A percentile compares a stretch with the other conserved stretches of the same genome.
Evolutionary conservation across 371 early-diverging fungal genomes (phyloP).

Genomic region (Lichtheimia corymbifera): DNA sequence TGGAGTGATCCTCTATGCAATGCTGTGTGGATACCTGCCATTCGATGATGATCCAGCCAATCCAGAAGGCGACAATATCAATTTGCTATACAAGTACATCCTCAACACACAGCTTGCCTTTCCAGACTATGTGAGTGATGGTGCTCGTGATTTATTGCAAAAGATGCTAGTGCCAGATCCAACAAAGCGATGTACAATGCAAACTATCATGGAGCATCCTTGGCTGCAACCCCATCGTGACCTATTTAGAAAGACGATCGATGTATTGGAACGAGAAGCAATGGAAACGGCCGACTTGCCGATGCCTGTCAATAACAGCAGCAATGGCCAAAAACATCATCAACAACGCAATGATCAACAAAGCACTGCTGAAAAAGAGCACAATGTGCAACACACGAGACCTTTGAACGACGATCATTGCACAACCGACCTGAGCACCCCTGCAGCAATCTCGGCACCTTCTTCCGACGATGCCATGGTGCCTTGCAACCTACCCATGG

Average conservation of each 20-base stretch:
- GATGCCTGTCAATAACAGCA: not conserved
- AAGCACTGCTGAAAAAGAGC: not conserved
- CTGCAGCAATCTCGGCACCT: not conserved
- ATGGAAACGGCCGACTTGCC: slow-evolving; percentile 21
- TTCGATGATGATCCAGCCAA: slow-evolving; percentile 98
- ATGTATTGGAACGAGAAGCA: slow-evolving; percentile 23
- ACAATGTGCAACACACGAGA: slow-evolving; percentile 9
- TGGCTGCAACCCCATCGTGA: slow-evolving; percentile 55
- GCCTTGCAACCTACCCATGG: not conserved
- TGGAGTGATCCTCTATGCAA: slow-evolving; percentile 95
- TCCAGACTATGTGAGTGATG: slow-evolving; percentile 84
- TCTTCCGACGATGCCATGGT: not conserved
- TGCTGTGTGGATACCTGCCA: slow-evolving; percentile 97
- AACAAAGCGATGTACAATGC: slow-evolving; percentile 81
- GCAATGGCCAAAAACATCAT: slow-evolving; percentile 53
- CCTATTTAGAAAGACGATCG: slow-evolving; percentile 29
- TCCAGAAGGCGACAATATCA: slow-evolving; percentile 96
- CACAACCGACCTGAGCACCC: not conserved
- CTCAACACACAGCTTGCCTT: slow-evolving; percentile 87
- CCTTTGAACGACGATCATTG: slow-evolving; percentile 3
- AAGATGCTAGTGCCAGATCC: slow-evolving; percentile 95
- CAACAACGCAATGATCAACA: slow-evolving; percentile 39
- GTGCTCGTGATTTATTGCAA: slow-evolving; percentile 81
- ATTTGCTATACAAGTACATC: slow-evolving; percentile 94
- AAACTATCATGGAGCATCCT: slow-evolving; percentile 82